Conservation (phyloP, 2,329 filamentous ascomycete genomes). For the Ophiocordyceps sinensis region DNA sequence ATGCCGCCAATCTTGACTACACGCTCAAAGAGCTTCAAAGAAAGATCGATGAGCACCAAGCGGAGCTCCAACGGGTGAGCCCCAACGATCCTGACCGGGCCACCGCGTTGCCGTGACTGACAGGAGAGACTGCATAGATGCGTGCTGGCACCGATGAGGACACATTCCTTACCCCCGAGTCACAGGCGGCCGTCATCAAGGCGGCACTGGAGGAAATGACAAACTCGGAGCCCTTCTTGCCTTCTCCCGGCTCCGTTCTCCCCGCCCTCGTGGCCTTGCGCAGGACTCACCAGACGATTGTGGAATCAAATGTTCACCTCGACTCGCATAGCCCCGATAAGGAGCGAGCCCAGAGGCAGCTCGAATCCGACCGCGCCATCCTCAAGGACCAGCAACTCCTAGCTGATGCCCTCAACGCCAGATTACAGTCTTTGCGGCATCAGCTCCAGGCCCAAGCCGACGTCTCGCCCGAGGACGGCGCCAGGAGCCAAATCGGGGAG, state of each 20-base stretch:
- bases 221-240: constrained; percentile 48
- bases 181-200: constrained; percentile 33
- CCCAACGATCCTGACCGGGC: no score
- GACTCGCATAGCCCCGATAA: constrained; percentile 25
- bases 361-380: constrained; percentile 35
- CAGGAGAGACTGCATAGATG: background rate
- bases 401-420: constrained; percentile 34
- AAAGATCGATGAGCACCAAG: constrained; percentile 39
- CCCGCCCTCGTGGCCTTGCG: constrained; percentile 59
- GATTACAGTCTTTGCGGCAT: constrained; percentile 44
- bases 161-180: constrained; percentile 13
- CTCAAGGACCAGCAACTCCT: constrained; percentile 42
- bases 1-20: constrained; percentile 42
- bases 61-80: constrained; percentile 30
- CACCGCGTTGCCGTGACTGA: no score
- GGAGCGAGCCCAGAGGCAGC: constrained; percentile 26
- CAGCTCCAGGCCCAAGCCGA: constrained; percentile 41
- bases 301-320: constrained; percentile 49
- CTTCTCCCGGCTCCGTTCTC: constrained; percentile 50
- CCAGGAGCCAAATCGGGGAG: constrained; percentile 45
- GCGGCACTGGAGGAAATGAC: constrained; percentile 51
- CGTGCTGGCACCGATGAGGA: constrained; percentile 5
- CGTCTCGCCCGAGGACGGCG: constrained; percentile 45
- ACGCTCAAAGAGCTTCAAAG: constrained; percentile 54
- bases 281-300: constrained; percentile 47